Conservation (phyloP, 108 stramenopile species). For the Skeletonema marinoi region DNA sequence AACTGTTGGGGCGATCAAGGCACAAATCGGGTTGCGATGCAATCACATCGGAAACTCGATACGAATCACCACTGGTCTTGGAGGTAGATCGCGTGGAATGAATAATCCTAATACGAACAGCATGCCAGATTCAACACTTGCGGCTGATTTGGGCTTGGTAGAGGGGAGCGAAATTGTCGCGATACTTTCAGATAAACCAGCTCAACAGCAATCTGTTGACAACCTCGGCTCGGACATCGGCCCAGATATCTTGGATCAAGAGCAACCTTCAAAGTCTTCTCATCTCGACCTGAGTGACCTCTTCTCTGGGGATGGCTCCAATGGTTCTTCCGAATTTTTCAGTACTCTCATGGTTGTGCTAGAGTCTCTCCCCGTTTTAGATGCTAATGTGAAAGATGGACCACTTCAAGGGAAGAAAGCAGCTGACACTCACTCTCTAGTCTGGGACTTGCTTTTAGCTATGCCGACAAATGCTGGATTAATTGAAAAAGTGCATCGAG, state of each 20-base stretch:
- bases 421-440: slow-evolving; percentile 64
- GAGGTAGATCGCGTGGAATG: neutral
- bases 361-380: slow-evolving; percentile 57
- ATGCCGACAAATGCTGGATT: slow-evolving; percentile 88
- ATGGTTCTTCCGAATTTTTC: slow-evolving; percentile 72
- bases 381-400: slow-evolving; percentile 5
- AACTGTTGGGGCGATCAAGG: slow-evolving; percentile 72
- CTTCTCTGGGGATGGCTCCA: slow-evolving; percentile 54
- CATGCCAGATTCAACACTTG: slow-evolving; percentile 60
- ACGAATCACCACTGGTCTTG: neutral
- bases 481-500: slow-evolving; percentile 52
- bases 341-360: slow-evolving; percentile 67
- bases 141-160: slow-evolving; percentile 75
- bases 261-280: slow-evolving; percentile 7
- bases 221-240: slow-evolving; percentile 3
- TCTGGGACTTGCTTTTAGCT: slow-evolving; percentile 93
- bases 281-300: slow-evolving; percentile 64
- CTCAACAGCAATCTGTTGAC: slow-evolving; percentile 5
- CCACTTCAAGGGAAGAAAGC: slow-evolving; percentile 23
- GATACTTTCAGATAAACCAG: slow-evolving; percentile 54
- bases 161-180: slow-evolving; percentile 83
- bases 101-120: neutral
- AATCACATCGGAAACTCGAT: slow-evolving; percentile 13
- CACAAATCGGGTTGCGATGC: slow-evolving; percentile 65
- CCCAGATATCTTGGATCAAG: neutral